Evolutionary conservation across 768 basidiomycete species (phyloP).

Genomic region (Kwoniella sp.): DNA sequence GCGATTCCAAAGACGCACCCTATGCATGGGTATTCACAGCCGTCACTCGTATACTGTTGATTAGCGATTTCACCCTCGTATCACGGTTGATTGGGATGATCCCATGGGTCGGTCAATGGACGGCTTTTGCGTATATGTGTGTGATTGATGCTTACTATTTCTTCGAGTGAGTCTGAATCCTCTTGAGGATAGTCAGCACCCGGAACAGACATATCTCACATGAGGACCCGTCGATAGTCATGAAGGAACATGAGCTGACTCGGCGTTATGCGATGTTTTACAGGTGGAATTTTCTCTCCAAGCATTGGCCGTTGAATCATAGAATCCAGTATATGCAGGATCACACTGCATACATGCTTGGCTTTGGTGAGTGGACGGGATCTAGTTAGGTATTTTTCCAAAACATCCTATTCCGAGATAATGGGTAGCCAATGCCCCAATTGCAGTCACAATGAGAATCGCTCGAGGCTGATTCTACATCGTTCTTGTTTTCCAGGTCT

Average conservation of each 20-base stretch:
- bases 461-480: no score
- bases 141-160: constrained; percentile 53
- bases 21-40: constrained; percentile 28
- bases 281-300: constrained; percentile 41
- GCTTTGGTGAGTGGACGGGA: constrained; percentile 40
- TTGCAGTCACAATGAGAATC: no score
- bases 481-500: no score
- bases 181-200: no score
- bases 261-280: neutral
- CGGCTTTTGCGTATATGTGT: constrained; percentile 47
- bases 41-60: constrained; percentile 42
- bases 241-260: neutral
- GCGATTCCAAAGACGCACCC: constrained; percentile 13
- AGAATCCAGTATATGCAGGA: constrained; percentile 47
- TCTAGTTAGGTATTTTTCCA: no score
- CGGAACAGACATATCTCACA: no score
- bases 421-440: no score
- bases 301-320: constrained; percentile 34
- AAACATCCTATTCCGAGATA: no score
- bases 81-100: constrained; percentile 44
- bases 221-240: no score
- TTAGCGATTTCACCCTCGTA: constrained; percentile 51
- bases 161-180: constrained; percentile 52
- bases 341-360: constrained; percentile 50
- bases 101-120: constrained; percentile 37